Evolutionary conservation across 2,329 filamentous ascomycete genomes (phyloP).

Genomic region (Fusarium nelsonii): DNA sequence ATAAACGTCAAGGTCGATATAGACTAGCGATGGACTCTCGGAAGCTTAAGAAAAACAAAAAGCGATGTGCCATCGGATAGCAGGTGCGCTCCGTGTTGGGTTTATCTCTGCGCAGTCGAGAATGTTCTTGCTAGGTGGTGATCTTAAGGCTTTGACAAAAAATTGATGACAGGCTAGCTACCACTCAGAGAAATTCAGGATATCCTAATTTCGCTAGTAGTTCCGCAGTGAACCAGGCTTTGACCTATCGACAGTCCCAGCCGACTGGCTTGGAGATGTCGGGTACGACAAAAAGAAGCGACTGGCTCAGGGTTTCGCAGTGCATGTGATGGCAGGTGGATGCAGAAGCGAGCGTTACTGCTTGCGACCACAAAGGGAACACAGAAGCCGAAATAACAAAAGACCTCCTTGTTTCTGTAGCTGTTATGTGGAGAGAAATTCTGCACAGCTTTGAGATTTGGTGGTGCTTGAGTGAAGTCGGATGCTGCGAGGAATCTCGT

Average conservation of each 20-base stretch:
- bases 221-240: background rate
- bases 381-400: slow-evolving; percentile 16
- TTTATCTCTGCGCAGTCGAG: background rate
- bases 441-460: too few relatives aligned
- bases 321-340: slow-evolving; percentile 36
- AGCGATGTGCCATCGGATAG: background rate
- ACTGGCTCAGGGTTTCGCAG: slow-evolving; percentile 30
- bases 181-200: background rate
- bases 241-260: slow-evolving; percentile 17
- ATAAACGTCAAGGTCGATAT: background rate
- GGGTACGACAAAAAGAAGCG: slow-evolving; percentile 36
- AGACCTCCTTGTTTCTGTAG: background rate
- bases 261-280: slow-evolving; percentile 31
- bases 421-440: background rate
- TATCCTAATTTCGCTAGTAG: background rate
- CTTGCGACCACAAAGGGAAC: slow-evolving; percentile 22
- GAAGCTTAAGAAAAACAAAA: slow-evolving; percentile 3
- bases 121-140: background rate
- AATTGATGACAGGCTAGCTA: background rate
- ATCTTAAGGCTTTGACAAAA: background rate
- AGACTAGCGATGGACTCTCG: background rate
- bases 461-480: background rate
- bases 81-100: background rate
- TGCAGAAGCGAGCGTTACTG: slow-evolving; percentile 38
- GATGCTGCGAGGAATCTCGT: background rate